phyloP scores from a whole-genome alignment of 495 filamentous ascomycete genomes.

The Penicillium canescens region DNA sequence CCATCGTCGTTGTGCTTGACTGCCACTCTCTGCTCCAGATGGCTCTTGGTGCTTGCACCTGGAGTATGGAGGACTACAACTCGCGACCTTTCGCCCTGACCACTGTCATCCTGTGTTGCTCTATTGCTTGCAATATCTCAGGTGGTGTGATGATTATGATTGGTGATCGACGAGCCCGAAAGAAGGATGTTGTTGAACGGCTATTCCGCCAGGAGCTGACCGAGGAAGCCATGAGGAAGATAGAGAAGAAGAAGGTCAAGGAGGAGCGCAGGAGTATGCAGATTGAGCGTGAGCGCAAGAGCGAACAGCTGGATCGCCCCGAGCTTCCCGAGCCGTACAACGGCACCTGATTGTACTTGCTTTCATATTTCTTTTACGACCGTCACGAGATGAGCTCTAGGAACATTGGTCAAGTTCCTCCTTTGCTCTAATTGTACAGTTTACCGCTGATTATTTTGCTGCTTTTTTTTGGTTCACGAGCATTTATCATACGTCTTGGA shows the following conservation, averaged over 20 bases:
- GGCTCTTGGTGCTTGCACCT: constrained; percentile 71
- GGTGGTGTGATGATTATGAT: constrained; percentile 72
- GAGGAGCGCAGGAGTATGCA: constrained; percentile 42
- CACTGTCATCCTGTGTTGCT: constrained; percentile 75
- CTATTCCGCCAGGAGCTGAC: constrained; percentile 74
- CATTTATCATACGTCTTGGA: constrained; percentile 5
- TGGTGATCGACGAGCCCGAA: constrained; percentile 69
- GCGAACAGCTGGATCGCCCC: constrained; percentile 9
- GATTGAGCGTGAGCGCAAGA: constrained; percentile 16
- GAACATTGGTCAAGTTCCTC: not conserved
- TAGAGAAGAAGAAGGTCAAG: constrained; percentile 60
- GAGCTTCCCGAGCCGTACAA: constrained; percentile 7
- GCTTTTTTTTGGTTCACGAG: not conserved
- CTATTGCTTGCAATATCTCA: constrained; percentile 68
- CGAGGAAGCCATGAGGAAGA: constrained; percentile 67
- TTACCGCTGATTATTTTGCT: constrained; percentile 1
- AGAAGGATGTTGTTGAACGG: constrained; percentile 79
- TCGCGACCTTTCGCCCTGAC: constrained; percentile 66
- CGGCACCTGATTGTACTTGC: constrained; percentile 8
- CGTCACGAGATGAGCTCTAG: constrained; percentile 6
- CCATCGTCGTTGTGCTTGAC: constrained; percentile 73
- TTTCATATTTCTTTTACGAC: constrained; percentile 9
- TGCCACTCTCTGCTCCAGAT: constrained; percentile 75
- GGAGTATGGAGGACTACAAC: constrained; percentile 62
- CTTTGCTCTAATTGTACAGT: constrained; percentile 14